Evolutionary conservation across 2,329 filamentous ascomycete genomes (phyloP).

Genomic region (Ascochyta viciae-villosae): DNA sequence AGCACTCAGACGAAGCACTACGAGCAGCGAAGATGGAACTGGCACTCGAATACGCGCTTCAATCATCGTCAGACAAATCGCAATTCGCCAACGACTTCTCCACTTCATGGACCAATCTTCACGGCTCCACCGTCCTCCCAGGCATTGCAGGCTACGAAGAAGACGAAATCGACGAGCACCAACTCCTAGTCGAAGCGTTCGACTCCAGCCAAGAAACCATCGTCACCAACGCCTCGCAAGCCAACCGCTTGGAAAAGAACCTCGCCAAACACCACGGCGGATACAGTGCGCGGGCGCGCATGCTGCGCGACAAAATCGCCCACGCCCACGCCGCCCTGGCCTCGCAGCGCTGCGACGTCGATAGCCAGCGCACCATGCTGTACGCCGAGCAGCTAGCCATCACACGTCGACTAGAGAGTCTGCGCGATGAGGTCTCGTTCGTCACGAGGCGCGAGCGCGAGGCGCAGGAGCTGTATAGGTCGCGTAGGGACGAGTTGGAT

Average conservation of each 20-base stretch:
- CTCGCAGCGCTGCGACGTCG: slow-evolving; percentile 74
- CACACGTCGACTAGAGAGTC: slow-evolving; percentile 70
- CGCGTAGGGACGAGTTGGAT: slow-evolving; percentile 78
- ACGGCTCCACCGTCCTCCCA: slow-evolving; percentile 64
- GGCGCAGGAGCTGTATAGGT: slow-evolving; percentile 85
- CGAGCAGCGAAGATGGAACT: slow-evolving; percentile 80
- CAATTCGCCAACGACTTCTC: slow-evolving; percentile 54
- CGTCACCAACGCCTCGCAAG: slow-evolving; percentile 75
- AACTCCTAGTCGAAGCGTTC: slow-evolving; percentile 74
- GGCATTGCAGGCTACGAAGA: slow-evolving; percentile 82
- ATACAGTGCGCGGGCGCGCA: slow-evolving; percentile 85
- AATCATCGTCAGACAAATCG: slow-evolving; percentile 56
- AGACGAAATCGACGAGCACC: slow-evolving; percentile 73
- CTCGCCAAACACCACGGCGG: slow-evolving; percentile 86
- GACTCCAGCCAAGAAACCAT: slow-evolving; percentile 78
- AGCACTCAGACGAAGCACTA: slow-evolving; percentile 74
- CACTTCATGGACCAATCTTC: slow-evolving; percentile 59
- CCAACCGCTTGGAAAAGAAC: slow-evolving; percentile 92
- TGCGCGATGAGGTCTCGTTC: slow-evolving; percentile 84
- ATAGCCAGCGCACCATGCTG: slow-evolving; percentile 76
- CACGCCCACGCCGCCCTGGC: slow-evolving; percentile 78
- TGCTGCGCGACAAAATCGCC: slow-evolving; percentile 77
- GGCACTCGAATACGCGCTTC: slow-evolving; percentile 68
- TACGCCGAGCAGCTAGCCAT: slow-evolving; percentile 82
- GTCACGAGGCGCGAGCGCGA: slow-evolving; percentile 84